Evolutionary conservation across 495 filamentous ascomycete genomes (phyloP).

Genomic region (Penicillium argentinense): DNA sequence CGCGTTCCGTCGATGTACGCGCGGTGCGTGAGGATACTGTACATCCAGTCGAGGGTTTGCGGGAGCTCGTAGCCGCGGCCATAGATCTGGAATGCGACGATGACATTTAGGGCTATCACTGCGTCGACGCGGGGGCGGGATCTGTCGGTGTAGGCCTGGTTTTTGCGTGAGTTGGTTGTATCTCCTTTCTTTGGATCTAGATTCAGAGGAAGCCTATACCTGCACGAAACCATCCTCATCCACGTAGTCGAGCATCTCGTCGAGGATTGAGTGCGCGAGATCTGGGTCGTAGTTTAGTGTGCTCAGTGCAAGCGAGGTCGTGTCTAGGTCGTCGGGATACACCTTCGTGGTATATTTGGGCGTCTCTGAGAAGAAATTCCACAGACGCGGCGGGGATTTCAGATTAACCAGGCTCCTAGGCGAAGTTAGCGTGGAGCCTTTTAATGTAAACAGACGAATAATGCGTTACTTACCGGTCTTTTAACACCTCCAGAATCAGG

Average conservation of each 20-base stretch:
- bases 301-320: conserved; percentile 18
- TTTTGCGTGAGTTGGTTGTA: not conserved
- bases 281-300: not conserved
- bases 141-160: conserved; percentile 19
- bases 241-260: conserved; percentile 17
- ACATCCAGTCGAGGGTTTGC: conserved; percentile 33
- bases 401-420: conserved; percentile 15
- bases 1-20: conserved; percentile 26
- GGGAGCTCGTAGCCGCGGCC: conserved; percentile 35
- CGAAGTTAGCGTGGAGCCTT: not conserved
- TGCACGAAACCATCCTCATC: conserved; percentile 15
- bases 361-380: conserved; percentile 16
- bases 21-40: conserved; percentile 8
- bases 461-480: conserved; percentile 4
- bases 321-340: conserved; percentile 28
- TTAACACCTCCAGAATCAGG: conserved; percentile 16
- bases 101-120: conserved; percentile 21
- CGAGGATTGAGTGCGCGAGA: conserved; percentile 10
- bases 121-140: conserved; percentile 18
- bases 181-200: not conserved
- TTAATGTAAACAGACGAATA: not conserved
- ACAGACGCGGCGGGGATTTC: conserved; percentile 3
- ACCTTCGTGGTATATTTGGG: not conserved
- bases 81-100: conserved; percentile 16
- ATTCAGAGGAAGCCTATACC: not conserved